Evolutionary conservation across 2,329 filamentous ascomycete genomes (phyloP).

Genomic region (Penicillium sp.): DNA sequence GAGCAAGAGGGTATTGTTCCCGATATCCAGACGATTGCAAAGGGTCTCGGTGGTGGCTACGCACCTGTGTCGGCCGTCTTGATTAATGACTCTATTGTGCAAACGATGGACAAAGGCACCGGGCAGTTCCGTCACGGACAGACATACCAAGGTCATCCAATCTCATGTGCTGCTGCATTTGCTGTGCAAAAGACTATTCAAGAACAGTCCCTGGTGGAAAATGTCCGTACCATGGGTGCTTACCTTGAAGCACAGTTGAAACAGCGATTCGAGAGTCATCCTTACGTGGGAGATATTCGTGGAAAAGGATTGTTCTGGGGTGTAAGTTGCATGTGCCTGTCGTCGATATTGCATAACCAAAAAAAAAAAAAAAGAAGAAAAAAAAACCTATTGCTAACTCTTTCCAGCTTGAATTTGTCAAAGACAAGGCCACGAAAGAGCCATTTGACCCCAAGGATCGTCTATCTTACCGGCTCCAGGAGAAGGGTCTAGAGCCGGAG

Average conservation of each 20-base stretch:
- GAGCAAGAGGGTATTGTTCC: conserved; percentile 59
- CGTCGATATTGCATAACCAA: not conserved
- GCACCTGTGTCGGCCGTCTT: conserved; percentile 57
- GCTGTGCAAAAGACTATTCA: conserved; percentile 62
- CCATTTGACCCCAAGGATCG: conserved; percentile 50
- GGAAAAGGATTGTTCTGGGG: conserved; percentile 61
- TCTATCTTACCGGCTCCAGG: conserved; percentile 53
- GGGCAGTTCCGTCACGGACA: conserved; percentile 59
- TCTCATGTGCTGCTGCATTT: conserved; percentile 59
- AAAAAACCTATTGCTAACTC: not conserved
- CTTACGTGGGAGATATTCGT: conserved; percentile 58
- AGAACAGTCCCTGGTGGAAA: conserved; percentile 58
- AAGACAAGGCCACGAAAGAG: conserved; percentile 54
- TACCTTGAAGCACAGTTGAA: conserved; percentile 46
- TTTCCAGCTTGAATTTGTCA: conserved; percentile 56
- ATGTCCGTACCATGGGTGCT: conserved; percentile 56
- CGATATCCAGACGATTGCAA: conserved; percentile 61
- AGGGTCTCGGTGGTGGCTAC: conserved; percentile 60
- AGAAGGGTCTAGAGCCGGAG: conserved; percentile 47
- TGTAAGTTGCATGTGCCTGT: conserved; percentile 41
- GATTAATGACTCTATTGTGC: conserved; percentile 51
- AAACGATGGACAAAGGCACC: conserved; percentile 50
- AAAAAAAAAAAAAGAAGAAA: not conserved
- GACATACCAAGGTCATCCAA: conserved; percentile 60
- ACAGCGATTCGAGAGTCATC: conserved; percentile 45